phyloP scores from a whole-genome alignment of 140 eudicot genomes.

The Erigeron philadelphicus region DNA sequence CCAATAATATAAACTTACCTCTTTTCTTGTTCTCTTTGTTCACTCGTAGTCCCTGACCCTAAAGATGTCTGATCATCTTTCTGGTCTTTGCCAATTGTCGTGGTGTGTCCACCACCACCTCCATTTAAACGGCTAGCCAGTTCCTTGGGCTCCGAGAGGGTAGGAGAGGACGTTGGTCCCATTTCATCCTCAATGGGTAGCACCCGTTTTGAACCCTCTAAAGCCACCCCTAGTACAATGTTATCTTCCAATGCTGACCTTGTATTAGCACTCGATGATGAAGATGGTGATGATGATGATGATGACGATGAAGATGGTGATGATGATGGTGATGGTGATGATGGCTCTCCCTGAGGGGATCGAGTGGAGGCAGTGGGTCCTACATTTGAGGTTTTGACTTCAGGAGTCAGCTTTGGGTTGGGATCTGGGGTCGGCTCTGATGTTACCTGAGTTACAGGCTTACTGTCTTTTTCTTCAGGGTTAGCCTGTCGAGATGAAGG shows the following conservation, averaged over 20 bases:
- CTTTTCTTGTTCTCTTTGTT: conserved; percentile 46
- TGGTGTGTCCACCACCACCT: conserved; percentile 27
- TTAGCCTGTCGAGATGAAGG: conserved; percentile 39
- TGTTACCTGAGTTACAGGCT: conserved; percentile 11
- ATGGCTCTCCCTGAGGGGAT: background rate
- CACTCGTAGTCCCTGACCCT: conserved; percentile 21
- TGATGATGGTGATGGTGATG: background rate
- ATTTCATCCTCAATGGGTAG: conserved; percentile 63
- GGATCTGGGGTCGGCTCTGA: conserved; percentile 22
- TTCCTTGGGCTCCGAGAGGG: conserved; percentile 38
- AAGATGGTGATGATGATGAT: conserved; percentile 17
- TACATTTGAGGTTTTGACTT: conserved; percentile 23
- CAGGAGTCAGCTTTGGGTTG: conserved; percentile 24
- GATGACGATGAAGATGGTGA: too few relatives aligned
- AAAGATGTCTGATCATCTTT: conserved; percentile 39
- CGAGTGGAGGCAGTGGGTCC: conserved; percentile 1
- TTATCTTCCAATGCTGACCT: conserved; percentile 62
- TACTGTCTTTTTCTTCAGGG: conserved; percentile 44
- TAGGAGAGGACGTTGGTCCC: conserved; percentile 28
- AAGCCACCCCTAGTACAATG: conserved; percentile 73
- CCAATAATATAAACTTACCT: conserved; percentile 1
- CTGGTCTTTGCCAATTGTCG: conserved; percentile 31
- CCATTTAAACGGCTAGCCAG: conserved; percentile 49
- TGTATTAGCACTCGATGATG: conserved; percentile 8
- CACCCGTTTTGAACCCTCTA: conserved; percentile 67